Percentiles rank a stretch among this genome's conserved stretches.
phyloP scores from a whole-genome alignment of 2,329 filamentous ascomycete species.

The Pestalotiopsis sp. region DNA sequence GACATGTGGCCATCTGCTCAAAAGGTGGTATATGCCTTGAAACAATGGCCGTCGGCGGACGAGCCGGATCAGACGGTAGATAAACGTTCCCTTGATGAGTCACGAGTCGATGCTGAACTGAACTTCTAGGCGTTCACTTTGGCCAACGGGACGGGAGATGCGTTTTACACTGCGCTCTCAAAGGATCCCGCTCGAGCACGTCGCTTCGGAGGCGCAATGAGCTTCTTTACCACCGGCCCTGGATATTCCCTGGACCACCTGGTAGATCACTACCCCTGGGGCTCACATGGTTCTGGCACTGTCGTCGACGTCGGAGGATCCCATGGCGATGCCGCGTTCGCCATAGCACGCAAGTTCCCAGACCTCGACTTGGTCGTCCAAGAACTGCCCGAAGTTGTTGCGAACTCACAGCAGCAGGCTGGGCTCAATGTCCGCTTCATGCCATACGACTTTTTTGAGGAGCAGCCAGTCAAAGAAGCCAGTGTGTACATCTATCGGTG shows the following conservation, averaged over 20 bases:
- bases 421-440: not conserved
- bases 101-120: not conserved
- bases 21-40: not conserved
- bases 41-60: not conserved
- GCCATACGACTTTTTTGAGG: slow-evolving; percentile 16
- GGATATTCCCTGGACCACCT: not conserved
- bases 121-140: not conserved
- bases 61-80: not conserved
- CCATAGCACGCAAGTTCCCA: not conserved
- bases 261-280: not conserved
- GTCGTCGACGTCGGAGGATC: not conserved
- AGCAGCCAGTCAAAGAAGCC: slow-evolving; percentile 37
- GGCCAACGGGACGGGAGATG: not conserved
- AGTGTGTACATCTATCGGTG: slow-evolving; percentile 42
- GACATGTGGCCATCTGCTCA: slow-evolving; percentile 15
- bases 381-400: not conserved
- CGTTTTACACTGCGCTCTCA: not conserved
- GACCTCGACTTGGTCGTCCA: not conserved
- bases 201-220: not conserved
- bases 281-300: not conserved
- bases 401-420: not conserved
- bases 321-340: not conserved
- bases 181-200: not conserved
- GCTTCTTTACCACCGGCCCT: not conserved
- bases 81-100: not conserved